These are phyloP conservation scores for Chalciporus chontae DNA, from an alignment of 768 basidiomycete genomes.

Conservation along the genomic window DNA sequence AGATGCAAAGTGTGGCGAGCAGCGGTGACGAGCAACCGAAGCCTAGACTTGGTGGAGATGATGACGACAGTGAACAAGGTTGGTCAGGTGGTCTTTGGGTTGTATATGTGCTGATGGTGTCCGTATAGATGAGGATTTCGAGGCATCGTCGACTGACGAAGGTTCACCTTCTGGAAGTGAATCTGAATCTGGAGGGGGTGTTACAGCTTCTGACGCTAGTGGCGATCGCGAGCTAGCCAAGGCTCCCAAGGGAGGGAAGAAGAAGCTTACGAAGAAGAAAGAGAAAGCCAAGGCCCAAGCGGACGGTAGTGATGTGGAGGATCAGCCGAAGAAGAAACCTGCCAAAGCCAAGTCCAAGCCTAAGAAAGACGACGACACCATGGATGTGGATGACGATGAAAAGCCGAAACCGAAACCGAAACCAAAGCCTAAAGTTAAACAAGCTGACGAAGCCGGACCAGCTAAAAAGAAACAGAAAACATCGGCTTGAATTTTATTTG, in stretches of 20 bases:
- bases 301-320: conserved; percentile 39
- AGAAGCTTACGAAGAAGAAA: conserved; percentile 41
- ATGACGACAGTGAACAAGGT: conserved; percentile 80
- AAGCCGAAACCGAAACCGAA: conserved; percentile 43
- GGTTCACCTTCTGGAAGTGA: conserved; percentile 85
- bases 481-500: conserved; percentile 27
- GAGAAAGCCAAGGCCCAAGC: conserved; percentile 44
- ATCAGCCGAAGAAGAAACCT: conserved; percentile 49
- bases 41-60: conserved; percentile 45
- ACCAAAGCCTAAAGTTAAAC: conserved; percentile 34
- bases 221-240: conserved; percentile 67
- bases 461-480: conserved; percentile 78
- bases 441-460: conserved; percentile 46
- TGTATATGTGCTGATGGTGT: background rate
- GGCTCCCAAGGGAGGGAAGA: conserved; percentile 32
- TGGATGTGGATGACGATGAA: conserved; percentile 46
- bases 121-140: conserved; percentile 81
- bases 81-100: conserved; percentile 12
- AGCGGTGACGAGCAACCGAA: conserved; percentile 61
- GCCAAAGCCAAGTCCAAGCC: conserved; percentile 42
- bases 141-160: conserved; percentile 76
- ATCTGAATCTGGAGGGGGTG: conserved; percentile 57
- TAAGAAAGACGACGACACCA: conserved; percentile 43
- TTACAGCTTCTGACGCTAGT: conserved; percentile 81
- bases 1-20: conserved; percentile 78